Evolutionary conservation across 495 filamentous ascomycete species (phyloP).

Genomic region (Hypoxylon fuscum): DNA sequence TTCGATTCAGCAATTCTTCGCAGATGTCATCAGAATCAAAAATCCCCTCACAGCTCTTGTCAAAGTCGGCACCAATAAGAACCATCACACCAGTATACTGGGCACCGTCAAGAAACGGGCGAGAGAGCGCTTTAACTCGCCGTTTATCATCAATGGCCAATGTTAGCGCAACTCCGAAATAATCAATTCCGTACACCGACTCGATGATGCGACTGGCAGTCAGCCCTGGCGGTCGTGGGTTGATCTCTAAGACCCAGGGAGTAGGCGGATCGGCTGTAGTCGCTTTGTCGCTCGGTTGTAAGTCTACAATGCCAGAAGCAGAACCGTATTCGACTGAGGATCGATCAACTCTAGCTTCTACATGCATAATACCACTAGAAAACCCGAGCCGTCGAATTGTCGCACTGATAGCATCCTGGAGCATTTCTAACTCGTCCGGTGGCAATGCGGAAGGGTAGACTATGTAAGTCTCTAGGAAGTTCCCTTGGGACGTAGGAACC

Average conservation of each 20-base stretch:
- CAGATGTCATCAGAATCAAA: conserved; percentile 53
- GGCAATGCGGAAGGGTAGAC: conserved; percentile 54
- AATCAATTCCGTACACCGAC: conserved; percentile 54
- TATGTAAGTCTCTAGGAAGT: conserved; percentile 51
- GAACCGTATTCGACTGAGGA: conserved; percentile 37
- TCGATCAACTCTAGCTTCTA: conserved; percentile 40
- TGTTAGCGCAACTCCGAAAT: conserved; percentile 46
- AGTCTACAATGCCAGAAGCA: conserved; percentile 23
- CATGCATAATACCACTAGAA: conserved; percentile 40
- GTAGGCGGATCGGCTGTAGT: conserved; percentile 4
- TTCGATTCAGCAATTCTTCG: conserved; percentile 43
- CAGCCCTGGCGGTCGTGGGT: conserved; percentile 49
- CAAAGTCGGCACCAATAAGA: conserved; percentile 42
- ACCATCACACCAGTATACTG: conserved; percentile 40
- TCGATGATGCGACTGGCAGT: conserved; percentile 41
- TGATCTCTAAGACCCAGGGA: conserved; percentile 51
- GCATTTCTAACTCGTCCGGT: conserved; percentile 42
- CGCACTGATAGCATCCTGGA: conserved; percentile 38
- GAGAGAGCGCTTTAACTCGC: conserved; percentile 40
- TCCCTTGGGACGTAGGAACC: conserved; percentile 36
- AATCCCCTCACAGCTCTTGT: conserved; percentile 40
- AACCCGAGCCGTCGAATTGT: conserved; percentile 41
- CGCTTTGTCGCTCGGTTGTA: conserved; percentile 5
- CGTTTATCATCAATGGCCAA: conserved; percentile 42
- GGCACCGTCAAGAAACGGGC: conserved; percentile 40